These are phyloP conservation scores for Fusarium sp. DNA, from an alignment of 2,329 filamentous ascomycete species.

Conservation along the genomic window DNA sequence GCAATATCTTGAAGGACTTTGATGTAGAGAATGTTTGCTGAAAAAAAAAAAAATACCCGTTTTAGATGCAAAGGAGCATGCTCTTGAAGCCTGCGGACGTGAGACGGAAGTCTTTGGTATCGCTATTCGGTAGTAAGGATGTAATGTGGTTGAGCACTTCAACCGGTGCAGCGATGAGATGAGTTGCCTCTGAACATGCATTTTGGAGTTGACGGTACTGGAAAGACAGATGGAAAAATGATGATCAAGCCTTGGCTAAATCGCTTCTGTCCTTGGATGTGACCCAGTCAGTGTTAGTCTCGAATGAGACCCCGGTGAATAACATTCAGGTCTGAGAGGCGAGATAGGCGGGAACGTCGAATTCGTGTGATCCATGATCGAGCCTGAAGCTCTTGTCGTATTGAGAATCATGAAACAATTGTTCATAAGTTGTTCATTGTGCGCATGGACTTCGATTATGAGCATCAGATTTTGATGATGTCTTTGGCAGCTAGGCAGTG, in stretches of 20 bases:
- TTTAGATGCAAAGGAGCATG: not conserved
- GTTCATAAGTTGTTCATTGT: not conserved
- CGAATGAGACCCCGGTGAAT: not conserved
- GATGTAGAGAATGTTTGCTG: conserved; percentile 51
- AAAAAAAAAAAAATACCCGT: conserved; percentile 54
- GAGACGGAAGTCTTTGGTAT: conserved; percentile 8
- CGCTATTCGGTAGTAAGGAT: not conserved
- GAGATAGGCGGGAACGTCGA: not conserved
- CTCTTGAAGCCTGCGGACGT: not conserved
- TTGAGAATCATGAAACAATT: not conserved
- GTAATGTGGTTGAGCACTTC: not conserved
- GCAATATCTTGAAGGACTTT: conserved; percentile 49
- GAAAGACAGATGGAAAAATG: not conserved
- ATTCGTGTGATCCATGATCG: too few species aligned
- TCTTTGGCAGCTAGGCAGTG: not conserved
- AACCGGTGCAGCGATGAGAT: too few species aligned
- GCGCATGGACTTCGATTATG: not conserved
- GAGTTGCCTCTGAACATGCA: not conserved
- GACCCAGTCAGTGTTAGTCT: not conserved
- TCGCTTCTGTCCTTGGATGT: not conserved
- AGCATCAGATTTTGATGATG: not conserved
- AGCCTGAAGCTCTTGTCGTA: not conserved
- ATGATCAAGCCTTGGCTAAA: not conserved
- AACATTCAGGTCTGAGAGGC: not conserved
- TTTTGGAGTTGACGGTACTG: not conserved